Base-by-base conservation (phyloP, 208 protist species). In the Crithidia fasciculata region DNA sequence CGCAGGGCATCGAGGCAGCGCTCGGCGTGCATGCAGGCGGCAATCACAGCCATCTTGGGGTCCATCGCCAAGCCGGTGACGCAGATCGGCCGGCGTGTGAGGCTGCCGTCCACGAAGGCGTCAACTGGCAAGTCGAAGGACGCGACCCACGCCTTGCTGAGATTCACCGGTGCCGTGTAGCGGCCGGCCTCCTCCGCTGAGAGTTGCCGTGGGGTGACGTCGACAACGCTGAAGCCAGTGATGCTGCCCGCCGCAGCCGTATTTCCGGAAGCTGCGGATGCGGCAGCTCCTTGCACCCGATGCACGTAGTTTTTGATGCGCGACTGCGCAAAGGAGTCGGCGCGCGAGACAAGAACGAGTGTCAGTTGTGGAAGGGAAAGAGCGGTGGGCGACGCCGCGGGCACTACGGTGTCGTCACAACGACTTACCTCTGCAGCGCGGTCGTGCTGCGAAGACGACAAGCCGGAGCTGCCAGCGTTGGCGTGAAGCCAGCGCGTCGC, bases 21-120 rank as follows among this genome's bases (percentile, higher is more conserved):
- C 65, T 96, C 89, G 19, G 94, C 94, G 68, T 97, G 94, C 94
- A 97, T 96, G 85, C 89, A 97, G 19, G 82, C 87, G n/a, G 95
- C 79, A 5, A 92, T 59, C 6, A 94, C 86, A 9, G 94, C 85
- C 61, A 49, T 53, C 40, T 80, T 80, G 0, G 74, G 37, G 8
- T 71, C 74, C 52, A 54, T 58, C 15, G 74, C 74, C 0, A 80
- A 4, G 2, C 90, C 90, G 0, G 59, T 58, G 3, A 79, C 85
- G 8, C 28, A 19, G 7, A 95, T 63, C 6, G 77, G 18, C 2
- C 67, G 75, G 4, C 68, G 78, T 36, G 68, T 56, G 45, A 90
- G 74, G 45, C 68, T 73, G 8, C 72, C 74, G 39, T 77, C 56
- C 8, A 87, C 72, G 49, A 89, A 61, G 9, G 84, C 78, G 37